Percentiles rank a stretch among this genome's conserved stretches.
Conservation (phyloP, 225 moss, liverwort and hornwort species). For the Climacium dendroides region DNA sequence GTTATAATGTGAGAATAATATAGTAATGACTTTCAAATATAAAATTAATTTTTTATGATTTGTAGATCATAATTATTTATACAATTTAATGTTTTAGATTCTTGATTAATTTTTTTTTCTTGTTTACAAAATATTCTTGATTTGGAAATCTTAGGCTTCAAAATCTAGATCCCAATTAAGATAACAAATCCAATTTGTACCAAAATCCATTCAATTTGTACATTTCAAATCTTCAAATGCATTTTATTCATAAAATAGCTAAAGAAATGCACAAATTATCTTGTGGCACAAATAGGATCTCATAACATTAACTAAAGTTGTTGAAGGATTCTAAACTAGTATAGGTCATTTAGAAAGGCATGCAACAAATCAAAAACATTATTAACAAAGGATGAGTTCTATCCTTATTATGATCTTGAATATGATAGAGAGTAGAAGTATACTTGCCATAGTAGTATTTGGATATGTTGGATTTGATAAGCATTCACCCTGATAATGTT, state of each 20-base stretch:
- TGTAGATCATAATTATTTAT: neutral
- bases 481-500: no score
- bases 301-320: neutral
- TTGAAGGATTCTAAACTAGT: neutral
- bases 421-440: neutral
- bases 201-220: neutral
- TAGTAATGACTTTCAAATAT: neutral
- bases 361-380: neutral
- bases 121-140: neutral
- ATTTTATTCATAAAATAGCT: accelerated
- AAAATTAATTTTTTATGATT: neutral
- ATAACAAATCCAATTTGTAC: accelerated
- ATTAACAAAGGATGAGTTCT: neutral
- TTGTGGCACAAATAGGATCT: neutral
- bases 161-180: neutral
- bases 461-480: neutral
- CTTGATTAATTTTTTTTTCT: accelerated
- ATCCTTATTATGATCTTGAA: neutral
- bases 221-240: neutral
- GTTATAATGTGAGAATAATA: neutral
- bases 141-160: neutral
- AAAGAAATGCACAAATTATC: neutral
- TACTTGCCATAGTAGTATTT: no score
- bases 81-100: neutral
- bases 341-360: neutral